phyloP scores from a whole-genome alignment of 805 yeast species.

The Cyberlindnera misumaiensis region DNA sequence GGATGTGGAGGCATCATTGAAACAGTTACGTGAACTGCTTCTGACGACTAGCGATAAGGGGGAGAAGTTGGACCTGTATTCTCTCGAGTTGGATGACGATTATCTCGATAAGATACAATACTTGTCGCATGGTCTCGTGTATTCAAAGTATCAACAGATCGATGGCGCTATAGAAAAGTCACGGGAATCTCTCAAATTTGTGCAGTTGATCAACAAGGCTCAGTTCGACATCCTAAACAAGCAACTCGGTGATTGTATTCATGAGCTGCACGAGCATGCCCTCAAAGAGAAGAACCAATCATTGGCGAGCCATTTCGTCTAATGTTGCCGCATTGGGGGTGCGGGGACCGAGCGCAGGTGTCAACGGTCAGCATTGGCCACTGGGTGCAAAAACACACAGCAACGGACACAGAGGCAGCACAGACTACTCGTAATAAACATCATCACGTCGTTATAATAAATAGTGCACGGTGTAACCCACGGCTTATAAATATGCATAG shows the following conservation, averaged over 20 bases:
- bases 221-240: background rate
- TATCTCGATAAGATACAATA: slow-evolving; percentile 12
- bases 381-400: too few species aligned
- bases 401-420: too few species aligned
- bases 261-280: too few species aligned
- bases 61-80: slow-evolving; percentile 9
- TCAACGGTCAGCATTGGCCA: too few species aligned
- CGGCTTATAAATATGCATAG: slow-evolving; percentile 3
- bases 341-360: too few species aligned
- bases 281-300: too few species aligned
- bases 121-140: slow-evolving; percentile 14
- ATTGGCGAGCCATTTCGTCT: too few species aligned
- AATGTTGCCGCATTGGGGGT: too few species aligned
- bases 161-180: background rate
- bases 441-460: background rate
- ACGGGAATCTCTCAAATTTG: background rate
- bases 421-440: too few species aligned
- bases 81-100: slow-evolving; percentile 7
- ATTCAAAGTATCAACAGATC: slow-evolving; percentile 11
- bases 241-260: slow-evolving; percentile 6
- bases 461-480: background rate
- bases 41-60: slow-evolving; percentile 4
- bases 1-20: slow-evolving; percentile 1
- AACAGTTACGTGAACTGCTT: slow-evolving; percentile 1
- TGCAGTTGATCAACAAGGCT: background rate